Conservation (phyloP, 164 flowering plant species). For the Santalum album region DNA sequence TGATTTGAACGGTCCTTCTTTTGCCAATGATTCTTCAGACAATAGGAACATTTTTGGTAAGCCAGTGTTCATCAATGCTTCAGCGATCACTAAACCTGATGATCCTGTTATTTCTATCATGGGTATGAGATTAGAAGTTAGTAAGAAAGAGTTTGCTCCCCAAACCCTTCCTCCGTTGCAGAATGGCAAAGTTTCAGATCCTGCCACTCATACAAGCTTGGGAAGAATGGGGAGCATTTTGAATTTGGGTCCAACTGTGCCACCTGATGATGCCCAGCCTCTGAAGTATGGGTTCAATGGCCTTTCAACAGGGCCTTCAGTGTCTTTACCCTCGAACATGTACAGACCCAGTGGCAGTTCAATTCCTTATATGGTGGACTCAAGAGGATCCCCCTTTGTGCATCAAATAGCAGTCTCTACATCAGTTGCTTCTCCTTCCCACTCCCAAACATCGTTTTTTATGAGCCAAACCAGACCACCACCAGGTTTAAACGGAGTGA, state of each 20-base stretch:
- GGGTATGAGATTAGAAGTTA: conserved; percentile 60
- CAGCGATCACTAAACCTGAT: conserved; percentile 25
- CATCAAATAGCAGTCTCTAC: conserved; percentile 48
- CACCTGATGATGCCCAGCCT: conserved; percentile 32
- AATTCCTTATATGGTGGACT: conserved; percentile 59
- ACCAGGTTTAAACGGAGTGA: conserved; percentile 27
- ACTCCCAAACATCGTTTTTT: conserved; percentile 36
- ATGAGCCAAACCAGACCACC: conserved; percentile 34
- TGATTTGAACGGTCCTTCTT: conserved; percentile 67
- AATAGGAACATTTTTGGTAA: too few relatives aligned
- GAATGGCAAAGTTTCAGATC: conserved; percentile 42
- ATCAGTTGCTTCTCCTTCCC: conserved; percentile 27
- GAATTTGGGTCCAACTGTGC: conserved; percentile 33
- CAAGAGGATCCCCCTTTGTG: conserved; percentile 48
- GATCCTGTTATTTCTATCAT: conserved; percentile 58
- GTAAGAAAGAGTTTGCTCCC: conserved; percentile 29
- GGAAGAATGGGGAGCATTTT: conserved; percentile 27
- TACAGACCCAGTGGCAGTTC: conserved; percentile 40
- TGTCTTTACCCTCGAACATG: conserved; percentile 28
- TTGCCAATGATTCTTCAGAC: conserved; percentile 28
- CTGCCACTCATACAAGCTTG: conserved; percentile 21
- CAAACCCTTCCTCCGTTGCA: conserved; percentile 23
- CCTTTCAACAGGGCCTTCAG: conserved; percentile 18
- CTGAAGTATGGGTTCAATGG: conserved; percentile 33
- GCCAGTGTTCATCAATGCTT: too few relatives aligned